A percentile compares a stretch with the other conserved stretches of the same genome.
These are phyloP conservation scores for Blastomyces silverae DNA, from an alignment of 2,329 filamentous ascomycete genomes.

Conservation along the genomic window DNA sequence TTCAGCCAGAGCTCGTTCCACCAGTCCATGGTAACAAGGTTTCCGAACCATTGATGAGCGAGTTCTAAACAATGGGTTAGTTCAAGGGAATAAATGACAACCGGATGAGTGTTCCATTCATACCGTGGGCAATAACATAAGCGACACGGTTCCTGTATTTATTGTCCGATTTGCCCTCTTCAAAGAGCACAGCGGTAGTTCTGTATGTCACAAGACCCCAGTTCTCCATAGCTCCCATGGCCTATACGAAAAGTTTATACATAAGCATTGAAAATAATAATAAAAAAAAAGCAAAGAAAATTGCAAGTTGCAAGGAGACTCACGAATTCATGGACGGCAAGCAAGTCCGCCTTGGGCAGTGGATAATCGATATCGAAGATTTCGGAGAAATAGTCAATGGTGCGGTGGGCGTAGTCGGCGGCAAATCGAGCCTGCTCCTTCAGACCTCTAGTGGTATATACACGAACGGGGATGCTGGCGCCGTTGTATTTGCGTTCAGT, in stretches of 20 bases:
- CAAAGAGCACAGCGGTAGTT: slow-evolving; percentile 92
- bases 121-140: slow-evolving; percentile 86
- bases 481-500: slow-evolving; percentile 88
- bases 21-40: slow-evolving; percentile 95
- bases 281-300: slow-evolving; percentile 19
- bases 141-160: slow-evolving; percentile 89
- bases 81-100: neutral
- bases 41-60: slow-evolving; percentile 94
- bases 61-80: slow-evolving; percentile 52
- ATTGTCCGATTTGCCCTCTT: slow-evolving; percentile 83
- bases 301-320: slow-evolving; percentile 31
- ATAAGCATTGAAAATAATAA: slow-evolving; percentile 1
- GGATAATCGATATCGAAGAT: slow-evolving; percentile 90
- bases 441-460: slow-evolving; percentile 92
- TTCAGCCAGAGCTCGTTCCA: slow-evolving; percentile 92
- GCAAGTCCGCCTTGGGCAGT: slow-evolving; percentile 80
- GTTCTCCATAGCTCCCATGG: slow-evolving; percentile 79
- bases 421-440: slow-evolving; percentile 88
- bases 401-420: slow-evolving; percentile 81
- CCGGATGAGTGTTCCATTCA: slow-evolving; percentile 18
- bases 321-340: slow-evolving; percentile 91
- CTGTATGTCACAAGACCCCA: slow-evolving; percentile 96
- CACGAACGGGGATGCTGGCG: slow-evolving; percentile 82
- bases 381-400: slow-evolving; percentile 94
- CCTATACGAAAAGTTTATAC: slow-evolving; percentile 28